Percentiles rank a stretch among this genome's conserved stretches.
Conservation (phyloP, 345 rosid species). For the Crucihimalaya himalaica region DNA sequence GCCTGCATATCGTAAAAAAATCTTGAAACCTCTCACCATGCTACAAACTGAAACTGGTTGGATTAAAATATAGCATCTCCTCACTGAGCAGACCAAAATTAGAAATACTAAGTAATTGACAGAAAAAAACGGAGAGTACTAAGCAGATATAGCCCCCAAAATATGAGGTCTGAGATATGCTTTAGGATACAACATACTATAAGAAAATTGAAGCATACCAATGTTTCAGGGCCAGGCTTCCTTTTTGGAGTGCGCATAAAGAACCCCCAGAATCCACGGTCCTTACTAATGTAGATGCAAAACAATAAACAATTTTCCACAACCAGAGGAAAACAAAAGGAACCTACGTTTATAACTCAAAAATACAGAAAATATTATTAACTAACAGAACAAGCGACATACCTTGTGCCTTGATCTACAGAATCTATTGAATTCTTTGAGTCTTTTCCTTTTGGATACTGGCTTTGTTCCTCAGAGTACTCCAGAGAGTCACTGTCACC, state of each 20-base stretch:
- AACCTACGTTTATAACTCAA: constrained; percentile 7
- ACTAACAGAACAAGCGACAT: constrained; percentile 22
- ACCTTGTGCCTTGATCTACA: constrained; percentile 59
- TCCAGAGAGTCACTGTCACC: constrained; percentile 50
- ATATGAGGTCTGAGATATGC: not conserved
- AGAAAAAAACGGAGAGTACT: not conserved
- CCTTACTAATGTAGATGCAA: constrained; percentile 43
- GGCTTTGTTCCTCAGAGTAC: constrained; percentile 48
- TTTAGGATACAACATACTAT: not conserved
- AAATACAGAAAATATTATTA: not conserved
- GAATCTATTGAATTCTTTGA: constrained; percentile 37
- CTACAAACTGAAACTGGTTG: constrained; percentile 15
- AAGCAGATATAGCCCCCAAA: not conserved
- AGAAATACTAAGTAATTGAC: constrained; percentile 16
- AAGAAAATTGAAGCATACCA: constrained; percentile 32
- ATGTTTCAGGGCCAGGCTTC: constrained; percentile 46
- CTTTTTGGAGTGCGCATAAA: constrained; percentile 44
- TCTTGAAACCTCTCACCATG: constrained; percentile 22
- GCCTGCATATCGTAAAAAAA: constrained; percentile 51
- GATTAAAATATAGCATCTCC: constrained; percentile 7
- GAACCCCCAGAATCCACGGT: constrained; percentile 67
- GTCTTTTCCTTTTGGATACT: constrained; percentile 48
- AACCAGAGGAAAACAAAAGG: constrained; percentile 28
- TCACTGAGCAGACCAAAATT: constrained; percentile 7
- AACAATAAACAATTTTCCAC: constrained; percentile 8